Evolutionary conservation across 2,329 filamentous ascomycete genomes (phyloP), one percentile per base, ranked within the genome.

Genomic region (Chrysoporthe cubensis): DNA sequence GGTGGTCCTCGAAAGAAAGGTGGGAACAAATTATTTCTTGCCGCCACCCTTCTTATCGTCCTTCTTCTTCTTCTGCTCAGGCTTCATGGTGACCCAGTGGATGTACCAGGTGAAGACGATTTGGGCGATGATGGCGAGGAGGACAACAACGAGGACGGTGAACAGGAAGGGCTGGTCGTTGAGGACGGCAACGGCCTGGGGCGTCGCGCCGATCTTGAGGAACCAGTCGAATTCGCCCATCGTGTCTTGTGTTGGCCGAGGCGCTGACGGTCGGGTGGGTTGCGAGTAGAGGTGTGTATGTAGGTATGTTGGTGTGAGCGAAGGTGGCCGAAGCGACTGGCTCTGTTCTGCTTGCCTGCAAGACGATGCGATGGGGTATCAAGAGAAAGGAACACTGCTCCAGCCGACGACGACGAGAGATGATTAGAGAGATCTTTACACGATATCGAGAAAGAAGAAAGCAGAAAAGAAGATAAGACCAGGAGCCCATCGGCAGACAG

Each of bases 101-200:
- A 88, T 88, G 78, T 82, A 87, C 84, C 84, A 87, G 65, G 85
- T 76, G 61, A 88, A 77, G 11, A 80, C 73, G 67, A 75, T 76
- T 72, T 88, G 79, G 9, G 83, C 74, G 69, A 80, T 80, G 62
- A 88, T 72, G 69, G 78, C 78, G 73, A 86, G 74, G 66, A 88
- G 79, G 68, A 86, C 85, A 74, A 87, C 76, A 71, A 88, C 71
- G 69, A 89, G 83, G 70, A 85, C 84, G 71, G 81, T 85, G 78
- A 88, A 88, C 65, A 88, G 80, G 69, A 84, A 79, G 32, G 87
- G 86, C 76, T 89, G 87, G 73, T 88, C 85, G 78, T 88, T 88
- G 75, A 89, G 80, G 64, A 84, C 82, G 71, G 85, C 85, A 73
- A 89, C 84, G 72, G 86, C 86, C 75, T 87, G 78, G 46, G 81